Evolutionary conservation across 441 rosid genomes (phyloP).

Genomic region (Flueggea neowawraea): DNA sequence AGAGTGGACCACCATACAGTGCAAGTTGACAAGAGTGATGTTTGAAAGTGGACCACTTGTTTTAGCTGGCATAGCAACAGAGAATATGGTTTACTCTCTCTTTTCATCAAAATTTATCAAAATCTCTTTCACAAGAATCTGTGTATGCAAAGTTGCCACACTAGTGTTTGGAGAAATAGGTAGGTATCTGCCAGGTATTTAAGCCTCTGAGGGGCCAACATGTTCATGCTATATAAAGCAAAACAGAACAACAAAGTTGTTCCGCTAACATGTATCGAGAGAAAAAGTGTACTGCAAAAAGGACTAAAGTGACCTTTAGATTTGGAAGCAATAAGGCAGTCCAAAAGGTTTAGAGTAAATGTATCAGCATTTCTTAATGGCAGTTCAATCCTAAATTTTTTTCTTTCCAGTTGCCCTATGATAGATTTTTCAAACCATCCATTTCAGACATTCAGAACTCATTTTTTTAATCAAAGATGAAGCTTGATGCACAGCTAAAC

Average conservation of each 20-base stretch:
- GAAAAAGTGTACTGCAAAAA: slow-evolving; percentile 26
- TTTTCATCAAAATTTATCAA: slow-evolving; percentile 3
- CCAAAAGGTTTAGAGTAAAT: not conserved
- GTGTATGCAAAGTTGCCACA: too few species aligned
- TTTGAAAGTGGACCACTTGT: slow-evolving; percentile 28
- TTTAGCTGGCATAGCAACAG: slow-evolving; percentile 33
- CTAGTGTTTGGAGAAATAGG: slow-evolving; percentile 25
- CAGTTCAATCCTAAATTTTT: not conserved
- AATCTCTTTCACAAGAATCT: not conserved
- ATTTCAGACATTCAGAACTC: not conserved
- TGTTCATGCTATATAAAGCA: slow-evolving; percentile 30
- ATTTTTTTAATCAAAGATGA: not conserved
- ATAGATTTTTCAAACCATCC: not conserved
- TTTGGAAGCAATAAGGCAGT: not conserved
- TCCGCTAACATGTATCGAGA: slow-evolving; percentile 28
- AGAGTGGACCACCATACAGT: slow-evolving; percentile 15
- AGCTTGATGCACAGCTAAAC: not conserved
- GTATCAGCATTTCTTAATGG: not conserved
- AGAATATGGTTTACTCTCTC: slow-evolving; percentile 9
- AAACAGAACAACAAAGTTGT: slow-evolving; percentile 31
- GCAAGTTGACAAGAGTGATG: slow-evolving; percentile 18
- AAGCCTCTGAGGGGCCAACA: slow-evolving; percentile 25
- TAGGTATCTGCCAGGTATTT: slow-evolving; percentile 26
- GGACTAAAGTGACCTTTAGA: slow-evolving; percentile 1
- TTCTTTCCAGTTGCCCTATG: not conserved